Evolutionary conservation across 495 filamentous ascomycete genomes (phyloP).

Genomic region (Letharia columbiana): DNA sequence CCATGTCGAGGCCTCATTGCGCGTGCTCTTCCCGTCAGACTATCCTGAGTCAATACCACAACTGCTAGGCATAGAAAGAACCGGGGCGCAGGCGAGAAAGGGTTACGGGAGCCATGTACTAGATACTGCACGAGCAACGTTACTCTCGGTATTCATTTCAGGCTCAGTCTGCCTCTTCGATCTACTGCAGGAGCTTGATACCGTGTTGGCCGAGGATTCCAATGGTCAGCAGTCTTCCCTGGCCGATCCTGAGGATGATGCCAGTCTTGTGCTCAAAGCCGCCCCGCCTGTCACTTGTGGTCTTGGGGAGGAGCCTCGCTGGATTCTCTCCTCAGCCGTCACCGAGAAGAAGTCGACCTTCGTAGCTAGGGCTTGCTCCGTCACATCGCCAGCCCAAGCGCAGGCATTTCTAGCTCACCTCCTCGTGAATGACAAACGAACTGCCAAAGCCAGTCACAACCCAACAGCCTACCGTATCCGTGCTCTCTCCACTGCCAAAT

Average conservation of each 20-base stretch:
- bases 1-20: constrained; percentile 39
- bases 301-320: constrained; percentile 42
- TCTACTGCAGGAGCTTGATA: constrained; percentile 46
- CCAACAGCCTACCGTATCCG: constrained; percentile 62
- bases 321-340: constrained; percentile 62
- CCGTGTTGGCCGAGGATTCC: constrained; percentile 21
- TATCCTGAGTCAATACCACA: constrained; percentile 67
- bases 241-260: constrained; percentile 18
- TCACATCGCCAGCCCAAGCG: constrained; percentile 60
- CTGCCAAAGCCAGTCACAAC: constrained; percentile 82
- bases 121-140: constrained; percentile 53
- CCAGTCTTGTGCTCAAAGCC: not conserved
- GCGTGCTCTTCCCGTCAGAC: constrained; percentile 55
- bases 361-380: constrained; percentile 61
- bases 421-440: constrained; percentile 68
- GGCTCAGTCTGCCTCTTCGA: constrained; percentile 86
- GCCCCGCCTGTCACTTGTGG: not conserved
- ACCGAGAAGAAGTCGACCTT: constrained; percentile 85
- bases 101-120: constrained; percentile 63
- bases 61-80: constrained; percentile 54
- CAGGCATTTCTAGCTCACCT: constrained; percentile 61
- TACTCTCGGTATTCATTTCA: constrained; percentile 55
- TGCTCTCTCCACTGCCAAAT: constrained; percentile 11
- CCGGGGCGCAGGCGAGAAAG: constrained; percentile 38
- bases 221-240: constrained; percentile 5